A percentile compares a stretch with the other conserved stretches of the same genome.
Evolutionary conservation across 352 stramenopile genomes (phyloP).

Genomic region (Globisporangium okanoganense): DNA sequence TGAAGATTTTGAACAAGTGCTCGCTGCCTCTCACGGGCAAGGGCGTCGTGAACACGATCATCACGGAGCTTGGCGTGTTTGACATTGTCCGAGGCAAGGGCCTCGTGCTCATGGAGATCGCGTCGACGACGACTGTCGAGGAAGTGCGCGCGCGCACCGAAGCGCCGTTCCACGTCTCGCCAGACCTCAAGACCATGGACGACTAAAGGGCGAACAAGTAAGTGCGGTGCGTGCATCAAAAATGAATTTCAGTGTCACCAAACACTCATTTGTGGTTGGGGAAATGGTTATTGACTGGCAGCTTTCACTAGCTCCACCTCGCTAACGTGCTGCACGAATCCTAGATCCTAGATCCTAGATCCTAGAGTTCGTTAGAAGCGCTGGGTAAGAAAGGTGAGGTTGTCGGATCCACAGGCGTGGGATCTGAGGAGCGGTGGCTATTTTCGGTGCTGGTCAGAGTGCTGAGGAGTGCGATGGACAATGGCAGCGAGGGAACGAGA

Average conservation of each 20-base stretch:
- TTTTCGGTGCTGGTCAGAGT: neutral
- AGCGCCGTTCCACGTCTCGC: conserved; percentile 66
- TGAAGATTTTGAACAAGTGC: conserved; percentile 94
- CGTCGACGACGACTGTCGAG: conserved; percentile 76
- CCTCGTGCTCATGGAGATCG: conserved; percentile 89
- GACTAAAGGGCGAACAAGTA: neutral
- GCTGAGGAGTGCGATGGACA: neutral
- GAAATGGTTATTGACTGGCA: neutral
- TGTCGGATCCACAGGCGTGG: neutral
- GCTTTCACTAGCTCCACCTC: neutral
- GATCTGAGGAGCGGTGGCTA: neutral
- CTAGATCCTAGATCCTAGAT: too few relatives aligned
- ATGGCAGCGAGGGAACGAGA: neutral
- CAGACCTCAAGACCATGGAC: conserved; percentile 63
- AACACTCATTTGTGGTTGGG: neutral
- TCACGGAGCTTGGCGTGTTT: conserved; percentile 91
- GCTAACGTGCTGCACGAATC: neutral
- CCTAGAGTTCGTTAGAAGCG: neutral
- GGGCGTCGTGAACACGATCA: conserved; percentile 91
- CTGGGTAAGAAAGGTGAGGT: neutral
- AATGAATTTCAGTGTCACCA: neutral
- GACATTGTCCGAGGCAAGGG: conserved; percentile 54
- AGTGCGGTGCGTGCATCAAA: neutral
- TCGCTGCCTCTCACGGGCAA: conserved; percentile 94
- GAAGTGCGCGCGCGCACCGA: conserved; percentile 79